These are phyloP conservation scores for Yamadazyma dendronema DNA, from an alignment of 1,139 yeast genomes.

Conservation along the genomic window DNA sequence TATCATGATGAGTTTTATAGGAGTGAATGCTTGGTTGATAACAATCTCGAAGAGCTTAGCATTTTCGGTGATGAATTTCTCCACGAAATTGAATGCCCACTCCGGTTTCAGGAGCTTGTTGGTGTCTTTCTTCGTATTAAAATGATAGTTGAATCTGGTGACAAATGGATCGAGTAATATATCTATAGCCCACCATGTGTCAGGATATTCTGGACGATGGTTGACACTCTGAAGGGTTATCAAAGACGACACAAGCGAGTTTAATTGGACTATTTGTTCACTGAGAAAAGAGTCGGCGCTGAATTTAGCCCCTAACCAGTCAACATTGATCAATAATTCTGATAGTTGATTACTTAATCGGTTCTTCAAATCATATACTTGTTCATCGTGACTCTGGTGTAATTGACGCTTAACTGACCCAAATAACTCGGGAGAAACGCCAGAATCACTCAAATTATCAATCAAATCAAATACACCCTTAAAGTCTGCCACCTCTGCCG, in stretches of 20 bases:
- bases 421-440: slow-evolving; percentile 1
- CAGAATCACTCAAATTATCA: slow-evolving; percentile 1
- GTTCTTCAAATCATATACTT: slow-evolving; percentile 6
- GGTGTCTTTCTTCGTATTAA: slow-evolving; percentile 58
- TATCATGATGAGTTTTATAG: slow-evolving; percentile 26
- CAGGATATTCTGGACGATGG: slow-evolving; percentile 36
- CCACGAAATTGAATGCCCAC: slow-evolving; percentile 64
- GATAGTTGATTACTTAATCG: slow-evolving; percentile 6
- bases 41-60: slow-evolving; percentile 32
- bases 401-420: slow-evolving; percentile 5
- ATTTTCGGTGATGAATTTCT: slow-evolving; percentile 49
- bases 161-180: slow-evolving; percentile 55
- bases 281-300: slow-evolving; percentile 7
- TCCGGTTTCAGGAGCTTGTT: slow-evolving; percentile 76
- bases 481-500: slow-evolving; percentile 9
- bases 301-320: slow-evolving; percentile 20
- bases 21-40: slow-evolving; percentile 30
- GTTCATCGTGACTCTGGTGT: slow-evolving; percentile 6
- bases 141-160: slow-evolving; percentile 72
- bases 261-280: slow-evolving; percentile 12
- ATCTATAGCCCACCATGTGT: slow-evolving; percentile 59
- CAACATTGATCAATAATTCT: slow-evolving; percentile 10
- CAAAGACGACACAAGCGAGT: slow-evolving; percentile 4
- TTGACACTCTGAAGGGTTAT: slow-evolving; percentile 35
- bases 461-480: slow-evolving; percentile 4